phyloP scores from a whole-genome alignment of 2,329 filamentous ascomycete species.

The Pseudogymnoascus sp. region DNA sequence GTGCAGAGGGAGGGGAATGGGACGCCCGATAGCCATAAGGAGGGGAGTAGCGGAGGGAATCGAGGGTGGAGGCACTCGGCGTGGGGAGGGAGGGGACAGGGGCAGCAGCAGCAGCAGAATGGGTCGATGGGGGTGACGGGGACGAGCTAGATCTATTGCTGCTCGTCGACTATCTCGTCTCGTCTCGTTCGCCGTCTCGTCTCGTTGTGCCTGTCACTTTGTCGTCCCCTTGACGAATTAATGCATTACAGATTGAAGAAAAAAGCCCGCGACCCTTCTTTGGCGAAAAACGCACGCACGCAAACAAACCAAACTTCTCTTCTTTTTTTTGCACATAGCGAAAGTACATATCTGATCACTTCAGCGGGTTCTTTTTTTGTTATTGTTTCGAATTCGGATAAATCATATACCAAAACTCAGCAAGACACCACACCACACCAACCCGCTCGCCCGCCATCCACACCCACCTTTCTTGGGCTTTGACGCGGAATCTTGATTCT shows the following conservation, averaged over 20 bases:
- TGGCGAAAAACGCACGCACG: neutral
- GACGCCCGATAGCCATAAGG: conserved; percentile 26
- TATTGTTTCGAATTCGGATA: neutral
- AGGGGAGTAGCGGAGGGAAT: conserved; percentile 14
- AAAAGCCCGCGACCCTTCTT: neutral
- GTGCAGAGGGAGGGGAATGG: conserved; percentile 15
- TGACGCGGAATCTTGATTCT: neutral
- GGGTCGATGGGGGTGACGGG: conserved; percentile 28
- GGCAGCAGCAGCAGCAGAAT: conserved; percentile 22
- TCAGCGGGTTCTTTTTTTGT: neutral
- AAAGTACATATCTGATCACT: neutral
- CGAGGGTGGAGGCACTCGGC: conserved; percentile 27
- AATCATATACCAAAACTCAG: neutral
- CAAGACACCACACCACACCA: neutral
- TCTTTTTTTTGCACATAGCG: neutral
- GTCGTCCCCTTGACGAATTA: neutral
- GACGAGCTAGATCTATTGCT: conserved; percentile 17
- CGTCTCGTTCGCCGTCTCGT: neutral
- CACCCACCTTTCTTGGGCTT: neutral
- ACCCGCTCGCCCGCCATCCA: neutral
- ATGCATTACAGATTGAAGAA: neutral
- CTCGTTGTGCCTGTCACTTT: no score
- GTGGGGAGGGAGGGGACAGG: conserved; percentile 17
- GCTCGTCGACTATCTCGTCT: neutral
- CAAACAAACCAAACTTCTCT: neutral